Percentiles rank a stretch among this genome's conserved stretches.
phyloP scores from a whole-genome alignment of 2,329 filamentous ascomycete species.

The Fusarium papillatum region DNA sequence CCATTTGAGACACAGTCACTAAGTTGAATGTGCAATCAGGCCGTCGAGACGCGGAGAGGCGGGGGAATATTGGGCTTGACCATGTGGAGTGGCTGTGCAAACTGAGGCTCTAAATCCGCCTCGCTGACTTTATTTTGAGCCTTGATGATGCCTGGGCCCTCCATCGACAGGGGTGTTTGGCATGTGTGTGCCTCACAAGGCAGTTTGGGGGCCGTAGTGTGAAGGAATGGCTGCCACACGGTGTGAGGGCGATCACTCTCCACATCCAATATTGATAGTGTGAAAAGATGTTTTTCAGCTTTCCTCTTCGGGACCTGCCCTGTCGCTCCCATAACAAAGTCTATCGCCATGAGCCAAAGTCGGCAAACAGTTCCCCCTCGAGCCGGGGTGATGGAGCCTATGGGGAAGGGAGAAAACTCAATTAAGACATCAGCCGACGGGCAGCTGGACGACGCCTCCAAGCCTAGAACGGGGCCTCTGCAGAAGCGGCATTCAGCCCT shows the following conservation, averaged over 20 bases:
- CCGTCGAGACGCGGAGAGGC: not conserved
- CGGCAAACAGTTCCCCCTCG: not conserved
- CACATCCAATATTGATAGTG: not conserved
- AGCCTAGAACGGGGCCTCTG: conserved; percentile 1
- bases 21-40: not conserved
- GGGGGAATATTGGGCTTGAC: not conserved
- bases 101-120: not conserved
- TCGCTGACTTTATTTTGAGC: not conserved
- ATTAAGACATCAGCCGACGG: not conserved
- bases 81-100: not conserved
- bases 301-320: not conserved
- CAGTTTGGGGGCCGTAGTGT: not conserved
- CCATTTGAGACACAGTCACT: not conserved
- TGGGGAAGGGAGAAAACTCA: not conserved
- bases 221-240: not conserved
- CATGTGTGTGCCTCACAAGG: not conserved
- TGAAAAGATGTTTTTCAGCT: not conserved
- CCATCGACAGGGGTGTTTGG: not conserved
- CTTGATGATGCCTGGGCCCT: not conserved
- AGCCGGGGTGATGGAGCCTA: not conserved
- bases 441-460: not conserved
- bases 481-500: not conserved
- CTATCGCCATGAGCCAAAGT: not conserved
- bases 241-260: not conserved
- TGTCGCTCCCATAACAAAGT: not conserved